These are phyloP conservation scores for Phytophthora cactorum DNA, from an alignment of 352 stramenopile species.

Conservation along the genomic window DNA sequence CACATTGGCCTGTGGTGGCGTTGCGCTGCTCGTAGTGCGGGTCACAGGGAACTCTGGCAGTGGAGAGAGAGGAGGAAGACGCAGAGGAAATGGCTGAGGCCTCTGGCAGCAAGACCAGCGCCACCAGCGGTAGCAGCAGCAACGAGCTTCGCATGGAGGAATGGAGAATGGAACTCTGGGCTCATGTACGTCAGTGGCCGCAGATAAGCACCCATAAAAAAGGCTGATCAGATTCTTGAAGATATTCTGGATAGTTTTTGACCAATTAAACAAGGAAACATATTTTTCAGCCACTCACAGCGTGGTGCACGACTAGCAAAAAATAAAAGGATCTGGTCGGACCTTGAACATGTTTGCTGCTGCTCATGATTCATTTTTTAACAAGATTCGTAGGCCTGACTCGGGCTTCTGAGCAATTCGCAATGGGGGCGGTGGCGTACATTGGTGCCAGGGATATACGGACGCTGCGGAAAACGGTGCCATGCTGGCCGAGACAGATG, in stretches of 20 bases:
- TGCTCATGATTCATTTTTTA: too few relatives aligned
- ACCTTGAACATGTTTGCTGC: not conserved
- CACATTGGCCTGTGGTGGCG: constrained; percentile 54
- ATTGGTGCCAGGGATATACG: not conserved
- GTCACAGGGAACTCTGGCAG: constrained; percentile 39
- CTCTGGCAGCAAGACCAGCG: not conserved
- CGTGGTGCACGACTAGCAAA: not conserved
- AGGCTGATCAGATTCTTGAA: not conserved
- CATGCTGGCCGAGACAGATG: not conserved
- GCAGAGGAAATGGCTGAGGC: constrained; percentile 1
- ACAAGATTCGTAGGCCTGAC: not conserved
- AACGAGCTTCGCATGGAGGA: constrained; percentile 7
- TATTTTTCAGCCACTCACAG: not conserved
- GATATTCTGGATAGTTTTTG: not conserved
- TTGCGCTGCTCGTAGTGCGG: constrained; percentile 67
- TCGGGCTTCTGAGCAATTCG: not conserved
- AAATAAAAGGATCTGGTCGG: not conserved
- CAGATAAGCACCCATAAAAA: not conserved
- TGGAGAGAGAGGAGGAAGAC: constrained; percentile 12
- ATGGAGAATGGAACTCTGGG: constrained; percentile 16
- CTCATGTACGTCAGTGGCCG: not conserved
- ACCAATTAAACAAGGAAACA: not conserved
- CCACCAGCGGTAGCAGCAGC: constrained; percentile 1
- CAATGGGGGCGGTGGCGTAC: not conserved
- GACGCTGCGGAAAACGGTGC: not conserved